Conservation (phyloP, 2,329 filamentous ascomycete species). For the Sclerotinia sclerotiorum region DNA sequence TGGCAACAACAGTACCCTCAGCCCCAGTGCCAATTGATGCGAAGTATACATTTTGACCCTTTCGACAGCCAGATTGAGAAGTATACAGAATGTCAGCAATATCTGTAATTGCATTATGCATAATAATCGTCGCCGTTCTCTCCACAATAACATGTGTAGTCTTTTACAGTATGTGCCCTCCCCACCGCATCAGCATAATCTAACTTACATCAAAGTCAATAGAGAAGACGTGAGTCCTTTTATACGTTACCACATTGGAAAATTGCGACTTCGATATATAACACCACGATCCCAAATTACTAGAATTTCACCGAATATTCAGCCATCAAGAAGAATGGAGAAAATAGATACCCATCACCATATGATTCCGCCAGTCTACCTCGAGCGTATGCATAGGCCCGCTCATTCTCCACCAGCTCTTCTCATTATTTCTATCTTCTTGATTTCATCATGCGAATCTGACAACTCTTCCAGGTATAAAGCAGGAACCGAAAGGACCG, state of each 20-base stretch:
- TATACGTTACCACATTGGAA: not conserved
- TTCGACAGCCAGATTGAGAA: not conserved
- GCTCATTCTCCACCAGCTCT: fast-evolving
- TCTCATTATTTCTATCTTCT: not conserved
- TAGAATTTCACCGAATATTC: not conserved
- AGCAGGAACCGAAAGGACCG: not conserved
- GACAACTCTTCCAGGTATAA: not conserved
- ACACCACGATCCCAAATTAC: not conserved
- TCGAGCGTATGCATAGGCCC: not conserved
- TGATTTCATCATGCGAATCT: not conserved
- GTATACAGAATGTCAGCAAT: not conserved
- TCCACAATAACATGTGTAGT: slow-evolving; percentile 1
- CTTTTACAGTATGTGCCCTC: not conserved
- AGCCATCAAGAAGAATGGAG: not conserved
- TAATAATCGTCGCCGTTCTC: slow-evolving; percentile 9
- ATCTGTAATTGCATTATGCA: not conserved
- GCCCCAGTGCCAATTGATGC: not conserved
- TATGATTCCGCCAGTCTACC: slow-evolving; percentile 12
- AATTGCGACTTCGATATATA: slow-evolving; percentile 1
- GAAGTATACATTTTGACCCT: not conserved
- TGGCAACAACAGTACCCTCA: not conserved
- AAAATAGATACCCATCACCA: slow-evolving; percentile 21
- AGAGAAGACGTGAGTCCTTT: slow-evolving; percentile 12
- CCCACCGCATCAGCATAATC: not conserved
- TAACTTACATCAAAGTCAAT: slow-evolving; percentile 1